Percentiles rank a stretch among this genome's conserved stretches.
phyloP scores from a whole-genome alignment of 2,329 filamentous ascomycete genomes.

The Penicillium sp. region DNA sequence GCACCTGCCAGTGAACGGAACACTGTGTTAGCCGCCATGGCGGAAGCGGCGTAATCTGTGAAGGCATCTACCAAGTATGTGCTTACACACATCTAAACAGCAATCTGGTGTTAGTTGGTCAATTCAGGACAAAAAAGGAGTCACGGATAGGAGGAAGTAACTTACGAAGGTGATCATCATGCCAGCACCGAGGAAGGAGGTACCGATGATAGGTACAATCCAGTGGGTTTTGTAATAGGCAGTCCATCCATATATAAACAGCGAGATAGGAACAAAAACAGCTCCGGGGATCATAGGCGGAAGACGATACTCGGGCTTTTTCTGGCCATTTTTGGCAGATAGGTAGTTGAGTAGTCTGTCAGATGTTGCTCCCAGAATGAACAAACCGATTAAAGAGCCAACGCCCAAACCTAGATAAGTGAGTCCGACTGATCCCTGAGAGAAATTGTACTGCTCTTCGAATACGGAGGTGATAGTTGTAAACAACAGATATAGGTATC shows the following conservation, averaged over 20 bases:
- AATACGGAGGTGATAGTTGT: conserved; percentile 55
- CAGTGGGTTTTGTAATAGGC: conserved; percentile 54
- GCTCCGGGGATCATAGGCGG: conserved; percentile 57
- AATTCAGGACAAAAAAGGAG: background rate
- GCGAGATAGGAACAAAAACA: conserved; percentile 53
- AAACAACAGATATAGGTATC: conserved; percentile 57
- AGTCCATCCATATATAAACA: conserved; percentile 61
- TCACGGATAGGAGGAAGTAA: background rate
- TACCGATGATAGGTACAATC: conserved; percentile 61
- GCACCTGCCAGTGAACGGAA: conserved; percentile 57
- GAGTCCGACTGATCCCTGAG: conserved; percentile 46
- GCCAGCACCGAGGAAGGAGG: conserved; percentile 54
- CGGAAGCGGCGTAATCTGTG: conserved; percentile 48
- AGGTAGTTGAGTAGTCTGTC: conserved; percentile 34
- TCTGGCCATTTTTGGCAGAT: conserved; percentile 38
- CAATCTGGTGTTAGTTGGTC: background rate
- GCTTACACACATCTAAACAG: conserved; percentile 20
- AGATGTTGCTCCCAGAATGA: conserved; percentile 35
- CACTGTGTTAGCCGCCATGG: conserved; percentile 55
- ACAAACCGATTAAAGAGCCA: conserved; percentile 40
- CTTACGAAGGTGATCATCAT: conserved; percentile 54
- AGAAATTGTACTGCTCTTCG: conserved; percentile 48
- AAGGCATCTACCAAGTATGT: conserved; percentile 62
- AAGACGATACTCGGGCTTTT: conserved; percentile 50
- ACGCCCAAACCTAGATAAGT: conserved; percentile 52